Conservation (phyloP, 2,329 filamentous ascomycete genomes). For the Penicillium freii region DNA sequence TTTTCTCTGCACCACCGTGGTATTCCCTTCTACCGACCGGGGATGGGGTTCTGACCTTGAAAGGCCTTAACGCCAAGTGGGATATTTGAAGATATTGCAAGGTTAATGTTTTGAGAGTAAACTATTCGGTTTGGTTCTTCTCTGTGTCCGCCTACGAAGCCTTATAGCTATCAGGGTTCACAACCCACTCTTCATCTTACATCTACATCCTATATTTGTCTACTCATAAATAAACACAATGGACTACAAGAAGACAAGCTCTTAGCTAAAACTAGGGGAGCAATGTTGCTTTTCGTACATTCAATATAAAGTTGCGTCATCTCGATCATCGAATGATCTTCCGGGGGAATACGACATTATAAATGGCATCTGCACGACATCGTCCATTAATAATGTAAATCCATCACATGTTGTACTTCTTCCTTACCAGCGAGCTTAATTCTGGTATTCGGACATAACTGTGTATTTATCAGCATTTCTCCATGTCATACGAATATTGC, state of each 20-base stretch:
- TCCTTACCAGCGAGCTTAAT: background rate
- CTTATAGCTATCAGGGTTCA: too few relatives aligned
- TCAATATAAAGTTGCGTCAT: background rate
- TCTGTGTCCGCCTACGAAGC: too few relatives aligned
- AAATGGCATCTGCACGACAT: conserved; percentile 1
- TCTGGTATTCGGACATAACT: background rate
- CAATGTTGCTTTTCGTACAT: background rate
- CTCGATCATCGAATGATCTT: background rate
- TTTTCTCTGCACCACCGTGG: too few relatives aligned
- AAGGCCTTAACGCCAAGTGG: too few relatives aligned
- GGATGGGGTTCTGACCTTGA: too few relatives aligned
- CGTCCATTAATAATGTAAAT: conserved; percentile 1
- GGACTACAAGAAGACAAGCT: background rate
- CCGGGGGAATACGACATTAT: background rate
- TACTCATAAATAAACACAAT: background rate
- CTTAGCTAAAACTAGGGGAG: background rate
- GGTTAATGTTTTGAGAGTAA: too few relatives aligned
- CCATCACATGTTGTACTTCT: conserved; percentile 9
- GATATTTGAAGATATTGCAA: too few relatives aligned
- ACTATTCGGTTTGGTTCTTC: too few relatives aligned
- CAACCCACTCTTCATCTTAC: background rate
- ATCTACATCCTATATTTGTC: background rate
- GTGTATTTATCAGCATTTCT: conserved; percentile 33
- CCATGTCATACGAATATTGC: conserved; percentile 28
- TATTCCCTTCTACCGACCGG: too few relatives aligned